Percentiles rank a stretch among this genome's conserved stretches.
phyloP scores from a whole-genome alignment of 257 asterid genomes.

The Echium plantagineum region DNA sequence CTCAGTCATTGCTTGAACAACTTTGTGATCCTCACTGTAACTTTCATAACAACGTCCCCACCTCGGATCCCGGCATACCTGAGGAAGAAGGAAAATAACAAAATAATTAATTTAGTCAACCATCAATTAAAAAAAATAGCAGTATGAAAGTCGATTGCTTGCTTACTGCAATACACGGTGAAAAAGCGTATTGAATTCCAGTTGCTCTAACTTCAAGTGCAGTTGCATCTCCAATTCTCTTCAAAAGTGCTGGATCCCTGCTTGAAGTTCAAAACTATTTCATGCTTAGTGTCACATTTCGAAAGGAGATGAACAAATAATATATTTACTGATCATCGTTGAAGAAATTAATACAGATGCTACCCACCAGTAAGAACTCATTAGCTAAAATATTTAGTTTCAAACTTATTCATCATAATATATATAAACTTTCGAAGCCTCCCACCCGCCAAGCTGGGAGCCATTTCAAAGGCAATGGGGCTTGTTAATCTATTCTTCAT shows the following conservation, averaged over 20 bases:
- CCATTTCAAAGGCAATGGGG: too few species aligned
- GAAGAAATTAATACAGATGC: too few species aligned
- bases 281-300: neutral
- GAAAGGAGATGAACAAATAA: neutral
- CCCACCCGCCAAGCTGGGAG: too few species aligned
- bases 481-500: too few species aligned
- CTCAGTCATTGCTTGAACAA: constrained; percentile 45
- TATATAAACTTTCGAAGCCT: too few species aligned
- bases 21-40: constrained; percentile 40
- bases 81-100: neutral
- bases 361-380: too few species aligned
- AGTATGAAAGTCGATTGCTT: neutral
- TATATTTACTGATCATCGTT: neutral
- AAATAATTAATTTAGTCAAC: neutral
- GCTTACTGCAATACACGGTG: constrained; percentile 33
- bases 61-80: constrained; percentile 44
- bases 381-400: too few species aligned
- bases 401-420: too few species aligned
- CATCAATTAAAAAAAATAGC: neutral
- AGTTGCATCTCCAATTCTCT: constrained; percentile 32
- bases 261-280: neutral
- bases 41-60: constrained; percentile 64
- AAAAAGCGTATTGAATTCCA: constrained; percentile 29
- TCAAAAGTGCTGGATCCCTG: constrained; percentile 27
- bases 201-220: constrained; percentile 37